Conservation (phyloP, 352 stramenopile genomes). For the Aphanomyces cochlioides region DNA sequence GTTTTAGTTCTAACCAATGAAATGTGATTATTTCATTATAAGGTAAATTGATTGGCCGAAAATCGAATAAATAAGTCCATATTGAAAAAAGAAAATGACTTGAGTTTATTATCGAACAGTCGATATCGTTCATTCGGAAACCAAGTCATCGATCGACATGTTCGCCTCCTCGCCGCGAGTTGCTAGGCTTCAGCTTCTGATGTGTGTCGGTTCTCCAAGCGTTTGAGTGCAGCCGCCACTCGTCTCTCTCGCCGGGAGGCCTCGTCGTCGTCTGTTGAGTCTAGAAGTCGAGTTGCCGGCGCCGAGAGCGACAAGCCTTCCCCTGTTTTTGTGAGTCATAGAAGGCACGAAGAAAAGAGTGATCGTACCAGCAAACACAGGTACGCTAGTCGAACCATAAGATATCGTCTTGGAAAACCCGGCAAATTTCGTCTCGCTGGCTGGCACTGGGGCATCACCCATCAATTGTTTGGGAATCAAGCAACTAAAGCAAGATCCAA, state of each 20-base stretch:
- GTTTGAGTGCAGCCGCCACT: constrained; percentile 4
- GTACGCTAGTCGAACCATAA: constrained; percentile 1
- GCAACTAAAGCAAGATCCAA: constrained; percentile 87
- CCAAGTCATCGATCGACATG: no score
- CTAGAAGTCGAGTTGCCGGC: not conserved
- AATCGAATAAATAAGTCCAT: no score
- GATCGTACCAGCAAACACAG: constrained; percentile 16
- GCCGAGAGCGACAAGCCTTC: constrained; percentile 19
- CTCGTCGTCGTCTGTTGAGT: constrained; percentile 17
- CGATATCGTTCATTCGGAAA: no score
- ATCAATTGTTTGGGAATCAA: constrained; percentile 56
- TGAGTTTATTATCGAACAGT: no score
- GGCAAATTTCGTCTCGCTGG: constrained; percentile 29
- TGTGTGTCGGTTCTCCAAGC: not conserved
- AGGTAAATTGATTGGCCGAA: no score
- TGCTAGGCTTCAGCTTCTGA: no score
- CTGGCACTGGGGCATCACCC: constrained; percentile 60
- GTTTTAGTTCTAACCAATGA: no score
- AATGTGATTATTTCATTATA: no score
- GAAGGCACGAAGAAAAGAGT: not conserved
- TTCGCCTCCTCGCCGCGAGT: no score
- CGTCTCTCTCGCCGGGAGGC: constrained; percentile 16
- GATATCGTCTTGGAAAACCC: not conserved
- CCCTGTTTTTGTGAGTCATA: constrained; percentile 4
- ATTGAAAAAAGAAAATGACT: no score